Evolutionary conservation across 179 eudicot species (phyloP), one percentile per base, ranked within the genome.

Genomic region (Beta lomatogona): DNA sequence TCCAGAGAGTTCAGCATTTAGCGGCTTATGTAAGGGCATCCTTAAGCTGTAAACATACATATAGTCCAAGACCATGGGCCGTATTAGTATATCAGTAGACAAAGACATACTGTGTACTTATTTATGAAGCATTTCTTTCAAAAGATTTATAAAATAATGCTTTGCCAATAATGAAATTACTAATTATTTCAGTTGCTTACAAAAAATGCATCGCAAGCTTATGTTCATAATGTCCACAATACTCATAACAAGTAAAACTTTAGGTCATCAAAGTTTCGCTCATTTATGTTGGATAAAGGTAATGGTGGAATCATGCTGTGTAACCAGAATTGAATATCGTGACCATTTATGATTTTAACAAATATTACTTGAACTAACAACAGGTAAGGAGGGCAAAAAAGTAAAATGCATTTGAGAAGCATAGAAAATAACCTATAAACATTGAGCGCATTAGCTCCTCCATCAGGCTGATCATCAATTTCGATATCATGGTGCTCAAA

Each of bases 371-470:
- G 50, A 71, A 6, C 21, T 72, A 9, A 21, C 36, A 50, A 4
- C 0, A 9, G 4, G n/a, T 48, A 19, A 19, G 16, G 50, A 12
- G 58, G 54, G 4, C 11, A 25, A 54, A 4, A 9, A 60, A 50
- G 19, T 5, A 55, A 72, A 44, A 36, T 16, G 21, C 52, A 69
- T 1, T 71, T 48, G 12, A 71, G 21, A 78, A 69, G 65, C 28
- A n/a, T 10, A 73, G n/a, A 73, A 77, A 61, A 15, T 73, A 54
- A 96, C 99, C 97, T 96, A 88, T 92, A 94, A 82, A 94, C 84
- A 79, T 96, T 96, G 72, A 96, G 97, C 66, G 98, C 90, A 85
- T 94, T 96, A 81, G 97, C 94, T 80, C 99, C 99, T 82, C 99
- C 98, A 69, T 96, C 97, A 63, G 90, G 94, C 82, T 94, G 99